phyloP scores from a whole-genome alignment of 2,329 filamentous ascomycete species.

The Proliferodiscus dingleyae region DNA sequence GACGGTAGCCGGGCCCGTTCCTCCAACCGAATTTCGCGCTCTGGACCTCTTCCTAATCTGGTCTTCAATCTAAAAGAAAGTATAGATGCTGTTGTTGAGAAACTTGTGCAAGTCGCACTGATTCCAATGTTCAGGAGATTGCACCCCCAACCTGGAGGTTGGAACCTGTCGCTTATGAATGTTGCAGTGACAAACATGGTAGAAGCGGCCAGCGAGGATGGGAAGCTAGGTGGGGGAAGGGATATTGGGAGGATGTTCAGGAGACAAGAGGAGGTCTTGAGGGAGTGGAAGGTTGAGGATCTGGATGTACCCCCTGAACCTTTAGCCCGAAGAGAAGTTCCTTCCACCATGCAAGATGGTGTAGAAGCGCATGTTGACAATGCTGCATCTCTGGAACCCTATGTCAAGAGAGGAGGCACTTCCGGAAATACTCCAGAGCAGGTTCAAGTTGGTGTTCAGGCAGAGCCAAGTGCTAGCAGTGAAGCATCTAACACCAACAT shows the following conservation, averaged over 20 bases:
- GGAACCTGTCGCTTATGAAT: slow-evolving; percentile 82
- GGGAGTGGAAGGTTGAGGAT: slow-evolving; percentile 59
- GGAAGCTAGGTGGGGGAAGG: slow-evolving; percentile 54
- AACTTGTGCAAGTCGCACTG: slow-evolving; percentile 64
- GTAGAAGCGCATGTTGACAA: no score
- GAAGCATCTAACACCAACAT: slow-evolving; percentile 15
- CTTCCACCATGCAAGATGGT: no score
- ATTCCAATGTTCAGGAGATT: slow-evolving; percentile 70
- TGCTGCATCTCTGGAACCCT: no score
- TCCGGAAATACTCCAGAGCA: background rate
- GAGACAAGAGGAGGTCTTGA: slow-evolving; percentile 63
- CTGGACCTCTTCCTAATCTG: slow-evolving; percentile 66
- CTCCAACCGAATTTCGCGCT: slow-evolving; percentile 71
- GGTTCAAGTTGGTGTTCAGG: slow-evolving; percentile 4
- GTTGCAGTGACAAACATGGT: slow-evolving; percentile 84
- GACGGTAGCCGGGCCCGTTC: slow-evolving; percentile 52
- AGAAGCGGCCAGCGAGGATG: slow-evolving; percentile 39
- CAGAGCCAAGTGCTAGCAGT: slow-evolving; percentile 29
- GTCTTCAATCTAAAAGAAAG: slow-evolving; percentile 60
- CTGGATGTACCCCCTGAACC: slow-evolving; percentile 31
- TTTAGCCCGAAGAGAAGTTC: slow-evolving; percentile 12
- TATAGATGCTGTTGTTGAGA: slow-evolving; percentile 57
- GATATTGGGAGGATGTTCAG: slow-evolving; percentile 83
- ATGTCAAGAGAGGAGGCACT: no score
- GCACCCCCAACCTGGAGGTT: slow-evolving; percentile 58